Evolutionary conservation across 306 rosid species (phyloP), one percentile per base, ranked within the genome.

Genomic region (Canavalia gladiata): DNA sequence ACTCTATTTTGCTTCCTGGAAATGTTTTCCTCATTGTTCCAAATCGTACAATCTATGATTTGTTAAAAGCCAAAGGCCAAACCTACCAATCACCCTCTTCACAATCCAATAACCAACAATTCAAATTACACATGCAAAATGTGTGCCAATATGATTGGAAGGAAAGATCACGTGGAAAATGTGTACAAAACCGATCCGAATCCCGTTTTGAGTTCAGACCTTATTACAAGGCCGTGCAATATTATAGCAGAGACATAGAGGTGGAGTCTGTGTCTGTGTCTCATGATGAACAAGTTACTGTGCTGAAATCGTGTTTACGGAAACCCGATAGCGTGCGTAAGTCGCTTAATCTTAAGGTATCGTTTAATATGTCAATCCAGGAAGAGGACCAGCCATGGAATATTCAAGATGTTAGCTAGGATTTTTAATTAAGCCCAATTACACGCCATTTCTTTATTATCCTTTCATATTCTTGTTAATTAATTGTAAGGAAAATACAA

Each of bases 21-120:
- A 76, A 71, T 74, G 94, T 90, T 9, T 94, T 86, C 67, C 82
- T 86, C 62, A 82, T 90, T 59, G 92, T 89, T 84, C 98, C 97
- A 3, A 49, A 88, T 67, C 84, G 12, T 13, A 94, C 91, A 11
- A 59, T 94, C 82, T 84, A 86, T 80, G 7, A 82, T 71, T 79
- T 94, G 81, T 57, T 82, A 56, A 94, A 91, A 74, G 75, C 86
- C 72, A 82, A 34, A 82, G 58, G 29, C 41, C 34, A 25, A 34
- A 33, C 35, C 46, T n/a, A n/a, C 34, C 72, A 77, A 6, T 72
- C 68, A 39, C 34, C 34, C 30, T 65, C 63, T 11, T 59, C 75
- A 25, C 52, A 47, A 65, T 25, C 66, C 68, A 31, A 63, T 8
- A 10, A n/a, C 46, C 29, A 64, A 3, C 69, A 13, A 35, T 7